Conservation (phyloP, 176 grass and related monocot species). For the Phoenix roebelenii region DNA sequence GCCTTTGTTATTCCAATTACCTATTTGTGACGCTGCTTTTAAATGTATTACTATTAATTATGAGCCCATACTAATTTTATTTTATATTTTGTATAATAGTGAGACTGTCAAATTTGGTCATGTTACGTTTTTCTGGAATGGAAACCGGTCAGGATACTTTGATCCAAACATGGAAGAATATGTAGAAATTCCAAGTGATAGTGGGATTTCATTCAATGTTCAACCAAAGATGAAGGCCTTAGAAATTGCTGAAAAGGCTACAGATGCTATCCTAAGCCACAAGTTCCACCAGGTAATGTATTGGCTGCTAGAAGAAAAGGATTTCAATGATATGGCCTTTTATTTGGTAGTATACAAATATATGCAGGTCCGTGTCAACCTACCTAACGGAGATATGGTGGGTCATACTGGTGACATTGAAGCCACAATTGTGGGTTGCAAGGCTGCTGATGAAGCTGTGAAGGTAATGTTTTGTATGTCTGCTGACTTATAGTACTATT, state of each 20-base stretch:
- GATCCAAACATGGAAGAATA: constrained; percentile 79
- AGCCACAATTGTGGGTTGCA: constrained; percentile 86
- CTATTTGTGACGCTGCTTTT: too few relatives aligned
- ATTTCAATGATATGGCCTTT: not conserved
- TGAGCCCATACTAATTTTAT: not conserved
- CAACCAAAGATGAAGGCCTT: constrained; percentile 91
- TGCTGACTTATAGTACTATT: not conserved
- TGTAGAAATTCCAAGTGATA: constrained; percentile 86
- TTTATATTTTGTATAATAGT: constrained; percentile 32
- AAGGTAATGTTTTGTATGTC: constrained; percentile 46
- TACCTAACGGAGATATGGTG: constrained; percentile 96
- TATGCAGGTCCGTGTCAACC: constrained; percentile 74
- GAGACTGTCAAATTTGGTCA: constrained; percentile 98
- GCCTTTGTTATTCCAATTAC: too few relatives aligned
- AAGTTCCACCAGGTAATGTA: constrained; percentile 87
- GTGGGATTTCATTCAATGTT: constrained; percentile 94
- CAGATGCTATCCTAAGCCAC: constrained; percentile 73
- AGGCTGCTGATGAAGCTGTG: constrained; percentile 85
- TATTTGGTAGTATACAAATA: constrained; percentile 6
- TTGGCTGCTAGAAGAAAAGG: not conserved
- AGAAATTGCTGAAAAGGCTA: constrained; percentile 81
- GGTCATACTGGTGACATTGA: constrained; percentile 98
- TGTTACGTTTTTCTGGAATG: constrained; percentile 99
- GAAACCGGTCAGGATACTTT: constrained; percentile 97
- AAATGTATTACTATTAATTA: too few relatives aligned